Evolutionary conservation across 192 early-diverging fungal genomes (phyloP).

Genomic region (Mortierella hygrophila): DNA sequence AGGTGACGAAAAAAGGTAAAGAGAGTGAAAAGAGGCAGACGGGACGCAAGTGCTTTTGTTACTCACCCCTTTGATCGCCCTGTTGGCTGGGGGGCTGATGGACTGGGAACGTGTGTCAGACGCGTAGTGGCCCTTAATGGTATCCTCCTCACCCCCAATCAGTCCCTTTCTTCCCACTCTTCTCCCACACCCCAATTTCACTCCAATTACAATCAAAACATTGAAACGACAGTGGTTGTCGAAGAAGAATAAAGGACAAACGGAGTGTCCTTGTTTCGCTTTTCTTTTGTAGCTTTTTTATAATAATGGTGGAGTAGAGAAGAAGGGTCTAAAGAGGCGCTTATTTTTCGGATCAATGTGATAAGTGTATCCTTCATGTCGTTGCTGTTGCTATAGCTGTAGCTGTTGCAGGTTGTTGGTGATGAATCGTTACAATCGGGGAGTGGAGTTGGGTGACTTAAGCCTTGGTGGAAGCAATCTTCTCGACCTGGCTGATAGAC

Average conservation of each 20-base stretch:
- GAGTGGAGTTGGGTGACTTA: slow-evolving; percentile 14
- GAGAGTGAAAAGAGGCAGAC: not conserved
- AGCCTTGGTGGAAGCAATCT: slow-evolving; percentile 54
- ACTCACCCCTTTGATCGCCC: not conserved
- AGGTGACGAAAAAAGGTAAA: not conserved
- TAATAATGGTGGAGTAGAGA: not conserved
- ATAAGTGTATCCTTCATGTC: slow-evolving; percentile 5
- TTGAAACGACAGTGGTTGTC: too few species aligned
- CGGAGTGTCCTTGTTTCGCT: not conserved
- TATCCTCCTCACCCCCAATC: not conserved
- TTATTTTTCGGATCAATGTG: not conserved
- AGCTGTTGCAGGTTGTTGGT: not conserved
- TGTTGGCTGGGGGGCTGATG: not conserved
- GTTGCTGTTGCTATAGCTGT: not conserved
- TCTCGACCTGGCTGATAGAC: slow-evolving; percentile 59
- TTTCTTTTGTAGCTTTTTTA: not conserved
- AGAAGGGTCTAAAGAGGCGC: slow-evolving; percentile 7
- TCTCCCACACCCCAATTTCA: too few species aligned
- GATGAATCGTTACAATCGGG: not conserved
- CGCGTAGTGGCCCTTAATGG: not conserved
- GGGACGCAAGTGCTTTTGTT: not conserved
- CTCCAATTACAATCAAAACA: too few species aligned
- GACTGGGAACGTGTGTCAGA: not conserved
- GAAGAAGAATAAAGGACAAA: too few species aligned
- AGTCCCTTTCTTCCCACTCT: too few species aligned